phyloP scores from a whole-genome alignment of 2,329 filamentous ascomycete genomes.

The Exophiala bonariae region DNA sequence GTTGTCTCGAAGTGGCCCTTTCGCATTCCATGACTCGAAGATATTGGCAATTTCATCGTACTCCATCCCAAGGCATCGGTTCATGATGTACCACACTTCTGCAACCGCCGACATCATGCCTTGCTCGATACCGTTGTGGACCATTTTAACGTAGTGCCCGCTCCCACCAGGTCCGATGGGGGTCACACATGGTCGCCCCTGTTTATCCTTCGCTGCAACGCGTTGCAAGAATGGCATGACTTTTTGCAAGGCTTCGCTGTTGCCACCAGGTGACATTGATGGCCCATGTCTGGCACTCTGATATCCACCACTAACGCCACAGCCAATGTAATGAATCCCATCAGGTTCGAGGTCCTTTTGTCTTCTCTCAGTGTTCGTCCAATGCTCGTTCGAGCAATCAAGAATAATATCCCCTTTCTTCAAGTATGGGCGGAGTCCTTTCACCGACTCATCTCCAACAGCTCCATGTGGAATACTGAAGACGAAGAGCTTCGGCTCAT shows the following conservation, averaged over 20 bases:
- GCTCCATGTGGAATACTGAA: conserved; percentile 54
- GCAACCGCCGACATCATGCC: conserved; percentile 66
- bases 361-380: conserved; percentile 62
- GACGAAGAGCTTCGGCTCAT: conserved; percentile 49
- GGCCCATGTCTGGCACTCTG: conserved; percentile 66
- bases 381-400: conserved; percentile 69
- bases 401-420: conserved; percentile 65
- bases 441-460: conserved; percentile 40
- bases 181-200: conserved; percentile 61
- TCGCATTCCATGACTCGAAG: conserved; percentile 61
- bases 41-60: conserved; percentile 62
- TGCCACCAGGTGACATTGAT: conserved; percentile 66
- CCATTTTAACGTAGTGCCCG: conserved; percentile 75
- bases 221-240: conserved; percentile 62
- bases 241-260: conserved; percentile 56
- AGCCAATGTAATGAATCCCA: conserved; percentile 66
- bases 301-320: conserved; percentile 69
- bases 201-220: conserved; percentile 61
- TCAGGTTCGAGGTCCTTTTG: conserved; percentile 58
- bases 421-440: conserved; percentile 41
- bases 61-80: conserved; percentile 56
- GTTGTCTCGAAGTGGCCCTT: conserved; percentile 50
- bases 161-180: conserved; percentile 62
- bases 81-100: conserved; percentile 66
- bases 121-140: conserved; percentile 73